Evolutionary conservation across 768 basidiomycete genomes (phyloP), one percentile per base, ranked within the genome.

Genomic region (Xerocomellus intermedius): DNA sequence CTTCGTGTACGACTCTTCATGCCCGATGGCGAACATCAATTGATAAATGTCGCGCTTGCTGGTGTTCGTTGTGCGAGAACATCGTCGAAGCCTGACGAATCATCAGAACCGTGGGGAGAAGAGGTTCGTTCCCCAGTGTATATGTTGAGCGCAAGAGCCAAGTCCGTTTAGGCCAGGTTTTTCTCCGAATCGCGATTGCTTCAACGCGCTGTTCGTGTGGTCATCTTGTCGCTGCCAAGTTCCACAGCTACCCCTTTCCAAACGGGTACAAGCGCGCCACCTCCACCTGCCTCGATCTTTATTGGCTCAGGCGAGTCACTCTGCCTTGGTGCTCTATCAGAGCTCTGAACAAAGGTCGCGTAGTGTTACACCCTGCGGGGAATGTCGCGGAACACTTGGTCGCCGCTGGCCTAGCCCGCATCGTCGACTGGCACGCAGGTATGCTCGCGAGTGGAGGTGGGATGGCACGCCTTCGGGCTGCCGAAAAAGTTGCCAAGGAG

Each of bases 371-470:
- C 68, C 94, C 96, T 9, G 91, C 87, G 17, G 96, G 96, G 32
- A 97, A 97, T 72, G 87, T 99, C 24, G 94, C 94, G 13, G 92
- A 96, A 62, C 85, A 89, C 70, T 79, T 99, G 37, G 85, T 93
- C 28, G 82, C 81, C 5, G 82, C 84, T 42, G 95, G 96, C 28
- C 78, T 98, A 2, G 96, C 95, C 17, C 87, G 92, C 54, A 81
- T 98, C 47, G 87, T 98, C 55, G 95, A 96, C 68, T 98, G 95
- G 95, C 96, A 99, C 69, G 94, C 96, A 16, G 95, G 95, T 21
- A 89, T 98, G 82, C 83, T 99, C 21, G 85, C 92, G 1, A 82
- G 79, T 50, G 77, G 80, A 48, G 94, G 94, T 38, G 89, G 84
- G 5, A 91, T 98, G 83, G 93, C 95, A 64, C 85, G 84, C 39